phyloP scores from a whole-genome alignment of 306 rosid species.

The Geum urbanum region DNA sequence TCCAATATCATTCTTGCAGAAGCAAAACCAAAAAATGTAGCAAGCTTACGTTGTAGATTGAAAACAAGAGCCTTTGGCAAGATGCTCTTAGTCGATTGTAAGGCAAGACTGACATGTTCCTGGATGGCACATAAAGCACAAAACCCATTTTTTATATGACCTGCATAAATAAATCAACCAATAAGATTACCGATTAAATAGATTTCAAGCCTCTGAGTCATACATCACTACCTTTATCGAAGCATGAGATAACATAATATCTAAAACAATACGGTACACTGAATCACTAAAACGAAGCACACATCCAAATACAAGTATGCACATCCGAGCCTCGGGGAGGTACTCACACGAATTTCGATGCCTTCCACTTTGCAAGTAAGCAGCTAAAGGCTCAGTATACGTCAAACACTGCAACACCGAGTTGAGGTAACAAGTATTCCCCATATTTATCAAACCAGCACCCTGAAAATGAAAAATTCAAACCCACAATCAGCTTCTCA shows the following conservation, averaged over 20 bases:
- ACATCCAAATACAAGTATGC: neutral
- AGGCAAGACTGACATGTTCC: constrained; percentile 87
- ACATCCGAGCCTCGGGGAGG: neutral
- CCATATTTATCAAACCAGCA: constrained; percentile 84
- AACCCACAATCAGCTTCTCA: constrained; percentile 4
- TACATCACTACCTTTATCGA: neutral
- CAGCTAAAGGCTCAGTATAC: constrained; percentile 91
- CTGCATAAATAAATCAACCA: constrained; percentile 40
- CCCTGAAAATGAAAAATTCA: constrained; percentile 64
- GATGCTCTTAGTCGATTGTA: constrained; percentile 74
- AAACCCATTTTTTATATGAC: constrained; percentile 83
- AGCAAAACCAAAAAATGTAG: constrained; percentile 6
- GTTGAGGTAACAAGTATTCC: constrained; percentile 94
- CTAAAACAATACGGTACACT: no score
- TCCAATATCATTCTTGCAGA: neutral
- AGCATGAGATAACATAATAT: neutral
- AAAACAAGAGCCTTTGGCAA: constrained; percentile 73
- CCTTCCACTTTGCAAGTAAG: constrained; percentile 92
- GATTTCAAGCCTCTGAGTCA: neutral
- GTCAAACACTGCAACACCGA: constrained; percentile 94
- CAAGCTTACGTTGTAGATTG: constrained; percentile 86
- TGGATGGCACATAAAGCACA: constrained; percentile 97
- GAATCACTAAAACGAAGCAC: no score
- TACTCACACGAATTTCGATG: constrained; percentile 85
- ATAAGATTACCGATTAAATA: constrained; percentile 11